Evolutionary conservation across 495 filamentous ascomycete species (phyloP).

Genomic region (Aspergillus coremiiformis): DNA sequence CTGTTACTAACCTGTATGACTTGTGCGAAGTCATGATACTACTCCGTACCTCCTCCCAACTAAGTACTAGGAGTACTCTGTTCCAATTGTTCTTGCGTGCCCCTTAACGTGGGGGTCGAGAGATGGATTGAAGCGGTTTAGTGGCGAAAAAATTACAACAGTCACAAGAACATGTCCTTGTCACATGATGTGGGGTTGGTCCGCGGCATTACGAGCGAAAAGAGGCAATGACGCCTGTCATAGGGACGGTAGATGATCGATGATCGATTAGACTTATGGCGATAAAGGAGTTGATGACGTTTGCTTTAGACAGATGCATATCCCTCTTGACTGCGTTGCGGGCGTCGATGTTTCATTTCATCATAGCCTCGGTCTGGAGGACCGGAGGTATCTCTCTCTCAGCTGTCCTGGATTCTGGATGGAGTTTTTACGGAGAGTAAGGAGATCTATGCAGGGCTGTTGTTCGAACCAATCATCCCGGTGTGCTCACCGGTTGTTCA

Average conservation of each 20-base stretch:
- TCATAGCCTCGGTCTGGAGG: neutral
- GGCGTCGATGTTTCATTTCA: neutral
- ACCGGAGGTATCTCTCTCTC: neutral
- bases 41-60: neutral
- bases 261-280: neutral
- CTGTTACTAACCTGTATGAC: neutral
- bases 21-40: neutral
- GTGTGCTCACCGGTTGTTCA: neutral
- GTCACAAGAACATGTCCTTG: conserved; percentile 19
- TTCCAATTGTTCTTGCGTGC: neutral
- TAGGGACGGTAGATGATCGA: neutral
- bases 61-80: too few relatives aligned
- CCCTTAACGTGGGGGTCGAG: conserved; percentile 5
- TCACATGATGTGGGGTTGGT: conserved; percentile 22
- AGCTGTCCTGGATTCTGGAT: neutral
- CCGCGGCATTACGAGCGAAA: conserved; percentile 8
- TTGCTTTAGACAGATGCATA: neutral
- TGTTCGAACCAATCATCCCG: neutral
- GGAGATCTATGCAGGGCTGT: neutral
- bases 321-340: neutral
- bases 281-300: neutral
- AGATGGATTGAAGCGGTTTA: neutral
- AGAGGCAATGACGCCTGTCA: neutral
- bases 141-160: conserved; percentile 9
- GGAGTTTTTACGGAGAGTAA: neutral